Base-by-base conservation (phyloP, 2,329 filamentous ascomycete genomes). In the Xylariaceae sp. region DNA sequence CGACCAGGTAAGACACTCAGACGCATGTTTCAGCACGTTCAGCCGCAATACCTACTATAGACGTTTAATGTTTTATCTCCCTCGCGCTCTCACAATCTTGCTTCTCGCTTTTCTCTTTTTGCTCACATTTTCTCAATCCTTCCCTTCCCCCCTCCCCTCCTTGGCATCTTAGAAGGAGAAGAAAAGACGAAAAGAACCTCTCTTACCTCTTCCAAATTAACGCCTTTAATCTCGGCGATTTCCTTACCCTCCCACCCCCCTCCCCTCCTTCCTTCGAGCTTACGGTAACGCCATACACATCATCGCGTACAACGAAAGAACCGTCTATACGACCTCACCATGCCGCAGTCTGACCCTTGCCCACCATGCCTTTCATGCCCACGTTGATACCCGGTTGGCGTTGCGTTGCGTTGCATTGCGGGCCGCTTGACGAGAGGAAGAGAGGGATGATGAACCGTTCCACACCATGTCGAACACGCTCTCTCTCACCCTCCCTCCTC, bases 401-500 rank as follows among this genome's bases (percentile, higher is more conserved):
- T 59, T 51, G 60, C 51, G 42, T 45, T 45, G 42, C 42, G 13
- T 45, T 45, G 37, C 37, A 58, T 60, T 55, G 45, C 45, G 53
- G 55, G 53, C 55, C 55, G 61, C 61, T 56, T 57, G 55, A 45
- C 11, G 42, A 39, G 35, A 56, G 51, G 17, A 18, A 30, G 23
- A 30, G 23, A 30, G 23, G 23, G 23, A 5, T 30, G 23, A 30
- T 30, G 23, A 30, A 30, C 23, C 2, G 23, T 5, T 30, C 4
- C 23, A 30, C 23, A 30, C 23, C 23, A 30, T 30, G 23, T 30
- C 23, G 23, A 30, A 4, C 23, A 18, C 17, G 17, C 23, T 30
- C 23, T 30, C 3, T 30, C 23, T 30, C 23, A 30, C 5, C 23
- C 23, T 30, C 23, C 23, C 23, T 30, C 18, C 50, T 44, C 49